phyloP scores from a whole-genome alignment of 2,329 filamentous ascomycete genomes.

The Hypocrella siamensis region DNA sequence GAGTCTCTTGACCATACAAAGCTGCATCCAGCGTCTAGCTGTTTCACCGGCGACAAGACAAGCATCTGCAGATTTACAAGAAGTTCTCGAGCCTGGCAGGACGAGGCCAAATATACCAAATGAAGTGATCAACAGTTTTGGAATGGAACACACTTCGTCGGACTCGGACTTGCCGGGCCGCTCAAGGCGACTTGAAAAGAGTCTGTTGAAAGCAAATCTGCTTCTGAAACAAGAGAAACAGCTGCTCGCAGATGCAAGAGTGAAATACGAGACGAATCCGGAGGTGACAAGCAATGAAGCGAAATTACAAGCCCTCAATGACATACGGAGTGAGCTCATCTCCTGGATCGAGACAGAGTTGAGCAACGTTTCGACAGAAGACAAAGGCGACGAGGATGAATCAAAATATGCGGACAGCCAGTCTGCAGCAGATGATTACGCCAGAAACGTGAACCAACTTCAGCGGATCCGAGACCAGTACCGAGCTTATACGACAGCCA shows the following conservation, averaged over 20 bases:
- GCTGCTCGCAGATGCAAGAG: conserved; percentile 31
- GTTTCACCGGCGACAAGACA: conserved; percentile 35
- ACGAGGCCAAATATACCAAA: conserved; percentile 34
- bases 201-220: conserved; percentile 41
- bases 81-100: conserved; percentile 27
- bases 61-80: conserved; percentile 32
- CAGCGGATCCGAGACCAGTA: conserved; percentile 38
- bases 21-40: conserved; percentile 31
- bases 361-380: conserved; percentile 28
- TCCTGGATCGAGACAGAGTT: conserved; percentile 50
- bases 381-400: conserved; percentile 13
- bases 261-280: conserved; percentile 19
- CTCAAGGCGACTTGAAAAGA: conserved; percentile 38
- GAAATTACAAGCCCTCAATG: conserved; percentile 36
- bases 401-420: conserved; percentile 9
- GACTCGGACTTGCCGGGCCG: conserved; percentile 29
- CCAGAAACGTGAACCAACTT: conserved; percentile 22
- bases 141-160: conserved; percentile 21
- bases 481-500: conserved; percentile 30
- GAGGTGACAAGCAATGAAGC: conserved; percentile 19
- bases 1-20: conserved; percentile 31
- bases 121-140: conserved; percentile 33
- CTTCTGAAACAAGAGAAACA: conserved; percentile 40
- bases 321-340: conserved; percentile 44
- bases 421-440: conserved; percentile 8